Evolutionary conservation across 1,284 basidiomycete species (phyloP).

Genomic region (Cutaneotrichosporon sp.): DNA sequence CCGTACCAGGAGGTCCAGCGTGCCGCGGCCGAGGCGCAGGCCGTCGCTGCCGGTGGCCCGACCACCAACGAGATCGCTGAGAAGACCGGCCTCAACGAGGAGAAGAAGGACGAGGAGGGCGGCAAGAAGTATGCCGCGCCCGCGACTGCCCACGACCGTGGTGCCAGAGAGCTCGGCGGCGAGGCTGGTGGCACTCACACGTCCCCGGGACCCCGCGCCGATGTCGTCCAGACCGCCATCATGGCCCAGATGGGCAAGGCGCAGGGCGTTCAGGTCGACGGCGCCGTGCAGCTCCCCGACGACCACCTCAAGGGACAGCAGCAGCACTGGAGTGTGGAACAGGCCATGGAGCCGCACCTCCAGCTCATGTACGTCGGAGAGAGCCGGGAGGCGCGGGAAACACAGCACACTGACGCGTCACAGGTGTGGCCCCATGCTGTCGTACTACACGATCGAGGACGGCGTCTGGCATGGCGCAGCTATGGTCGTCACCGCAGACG

Average conservation of each 20-base stretch:
- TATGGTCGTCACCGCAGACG: slow-evolving; percentile 67
- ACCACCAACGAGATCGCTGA: slow-evolving; percentile 9
- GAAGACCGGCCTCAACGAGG: slow-evolving; percentile 11
- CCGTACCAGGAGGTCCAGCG: slow-evolving; percentile 15
- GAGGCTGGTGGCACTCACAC: slow-evolving; percentile 40
- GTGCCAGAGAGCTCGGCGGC: slow-evolving; percentile 37
- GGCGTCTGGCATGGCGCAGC: slow-evolving; percentile 83
- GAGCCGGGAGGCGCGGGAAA: neutral
- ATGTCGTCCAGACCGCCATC: slow-evolving; percentile 17
- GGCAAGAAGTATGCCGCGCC: slow-evolving; percentile 39
- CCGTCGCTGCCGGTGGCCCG: neutral
- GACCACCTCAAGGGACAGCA: slow-evolving; percentile 9
- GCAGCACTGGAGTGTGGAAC: slow-evolving; percentile 34
- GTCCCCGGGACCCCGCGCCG: slow-evolving; percentile 17
- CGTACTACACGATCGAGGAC: slow-evolving; percentile 81
- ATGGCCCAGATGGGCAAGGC: slow-evolving; percentile 15
- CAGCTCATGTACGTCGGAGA: slow-evolving; percentile 52
- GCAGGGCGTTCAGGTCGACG: slow-evolving; percentile 9
- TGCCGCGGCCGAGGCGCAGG: neutral
- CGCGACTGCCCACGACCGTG: slow-evolving; percentile 38
- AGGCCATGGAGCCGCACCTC: slow-evolving; percentile 53
- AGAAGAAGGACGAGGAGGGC: slow-evolving; percentile 29
- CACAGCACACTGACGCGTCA: slow-evolving; percentile 4
- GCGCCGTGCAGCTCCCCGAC: slow-evolving; percentile 12
- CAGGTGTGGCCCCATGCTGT: slow-evolving; percentile 74